These are phyloP conservation scores for Micractinium conductrix DNA, from an alignment of 139 green algal genomes.

Conservation along the genomic window DNA sequence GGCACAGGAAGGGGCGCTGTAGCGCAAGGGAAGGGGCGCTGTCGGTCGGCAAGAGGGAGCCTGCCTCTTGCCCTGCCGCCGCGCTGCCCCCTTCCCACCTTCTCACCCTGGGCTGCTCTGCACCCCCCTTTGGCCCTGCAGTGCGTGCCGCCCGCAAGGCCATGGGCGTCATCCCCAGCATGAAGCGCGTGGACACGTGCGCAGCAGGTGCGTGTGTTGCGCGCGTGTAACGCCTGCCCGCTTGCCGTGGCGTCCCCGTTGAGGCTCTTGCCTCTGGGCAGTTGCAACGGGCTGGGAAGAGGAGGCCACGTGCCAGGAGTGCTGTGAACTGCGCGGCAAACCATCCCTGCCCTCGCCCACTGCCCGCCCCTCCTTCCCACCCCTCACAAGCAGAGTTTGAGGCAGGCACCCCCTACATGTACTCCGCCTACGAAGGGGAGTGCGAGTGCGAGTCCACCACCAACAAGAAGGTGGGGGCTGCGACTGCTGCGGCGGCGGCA, in stretches of 20 bases:
- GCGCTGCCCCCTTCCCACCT: not conserved
- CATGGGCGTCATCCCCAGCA: constrained; percentile 80
- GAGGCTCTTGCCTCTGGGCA: too few relatives aligned
- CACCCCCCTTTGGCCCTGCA: constrained; percentile 2
- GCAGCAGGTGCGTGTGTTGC: too few relatives aligned
- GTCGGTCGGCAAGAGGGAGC: not conserved
- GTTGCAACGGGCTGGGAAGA: too few relatives aligned
- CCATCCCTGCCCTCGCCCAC: too few relatives aligned
- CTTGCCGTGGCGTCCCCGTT: too few relatives aligned
- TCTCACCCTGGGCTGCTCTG: not conserved
- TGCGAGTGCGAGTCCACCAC: constrained; percentile 82
- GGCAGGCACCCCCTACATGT: constrained; percentile 98
- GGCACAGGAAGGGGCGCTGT: not conserved
- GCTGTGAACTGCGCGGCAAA: too few relatives aligned
- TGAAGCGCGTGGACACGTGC: constrained; percentile 99
- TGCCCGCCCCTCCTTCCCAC: too few relatives aligned
- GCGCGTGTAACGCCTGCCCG: too few relatives aligned
- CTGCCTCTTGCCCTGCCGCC: not conserved
- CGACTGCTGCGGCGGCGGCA: too few relatives aligned
- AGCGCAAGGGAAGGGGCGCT: not conserved
- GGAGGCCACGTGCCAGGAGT: too few relatives aligned
- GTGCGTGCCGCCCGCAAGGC: constrained; percentile 72
- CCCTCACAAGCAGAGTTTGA: constrained; percentile 99
- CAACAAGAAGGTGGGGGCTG: constrained; percentile 66
- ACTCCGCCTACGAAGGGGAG: constrained; percentile 90